phyloP scores from a whole-genome alignment of 169 alveolate species.

The Cryptosporidium viatorum region DNA sequence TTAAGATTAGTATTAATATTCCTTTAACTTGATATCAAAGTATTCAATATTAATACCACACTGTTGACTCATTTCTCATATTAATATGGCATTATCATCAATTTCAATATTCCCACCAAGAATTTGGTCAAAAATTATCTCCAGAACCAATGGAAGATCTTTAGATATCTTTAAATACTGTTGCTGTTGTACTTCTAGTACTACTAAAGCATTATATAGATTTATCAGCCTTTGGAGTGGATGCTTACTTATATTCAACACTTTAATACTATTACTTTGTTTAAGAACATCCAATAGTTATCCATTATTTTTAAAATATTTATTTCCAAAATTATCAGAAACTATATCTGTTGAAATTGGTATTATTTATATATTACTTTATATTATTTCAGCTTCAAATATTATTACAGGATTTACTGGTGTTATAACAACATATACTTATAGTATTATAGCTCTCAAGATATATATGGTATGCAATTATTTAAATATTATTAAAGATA shows the following conservation, averaged over 20 bases:
- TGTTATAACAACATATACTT: conserved; percentile 15
- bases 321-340: conserved; percentile 42
- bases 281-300: conserved; percentile 3
- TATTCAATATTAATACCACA: too few species aligned
- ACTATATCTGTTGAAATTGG: neutral
- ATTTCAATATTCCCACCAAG: conserved; percentile 49
- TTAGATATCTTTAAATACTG: conserved; percentile 16
- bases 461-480: conserved; percentile 67
- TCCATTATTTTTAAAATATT: conserved; percentile 21
- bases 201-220: conserved; percentile 16
- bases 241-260: neutral
- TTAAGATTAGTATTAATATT: neutral
- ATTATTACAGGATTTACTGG: conserved; percentile 46
- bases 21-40: neutral
- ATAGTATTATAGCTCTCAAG: conserved; percentile 24
- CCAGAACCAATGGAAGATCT: conserved; percentile 59
- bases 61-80: neutral
- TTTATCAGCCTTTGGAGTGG: conserved; percentile 44
- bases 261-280: conserved; percentile 24
- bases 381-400: neutral
- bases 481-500: conserved; percentile 43
- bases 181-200: conserved; percentile 55
- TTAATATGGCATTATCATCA: neutral
- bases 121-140: conserved; percentile 41
- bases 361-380: conserved; percentile 18